These are phyloP conservation scores for Eucalyptus erythrocorys DNA, from an alignment of 345 rosid genomes.

Conservation along the genomic window DNA sequence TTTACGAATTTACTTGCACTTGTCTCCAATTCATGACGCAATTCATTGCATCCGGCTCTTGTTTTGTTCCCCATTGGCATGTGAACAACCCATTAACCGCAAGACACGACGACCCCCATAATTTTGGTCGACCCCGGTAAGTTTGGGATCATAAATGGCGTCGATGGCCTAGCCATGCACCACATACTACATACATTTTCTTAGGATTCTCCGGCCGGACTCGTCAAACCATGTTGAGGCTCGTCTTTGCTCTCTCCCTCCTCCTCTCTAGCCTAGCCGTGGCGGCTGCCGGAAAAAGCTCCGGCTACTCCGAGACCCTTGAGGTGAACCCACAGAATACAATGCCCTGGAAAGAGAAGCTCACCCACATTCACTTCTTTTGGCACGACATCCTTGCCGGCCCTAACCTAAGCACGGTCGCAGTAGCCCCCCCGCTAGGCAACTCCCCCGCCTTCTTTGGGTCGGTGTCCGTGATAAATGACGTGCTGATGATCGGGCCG, in stretches of 20 bases:
- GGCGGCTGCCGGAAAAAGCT: background rate
- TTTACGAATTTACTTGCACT: background rate
- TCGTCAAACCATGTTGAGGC: background rate
- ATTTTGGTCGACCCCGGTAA: background rate
- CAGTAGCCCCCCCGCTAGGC: background rate
- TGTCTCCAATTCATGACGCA: background rate
- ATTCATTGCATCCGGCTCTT: background rate
- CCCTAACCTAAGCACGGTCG: background rate
- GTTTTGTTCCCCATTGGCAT: background rate
- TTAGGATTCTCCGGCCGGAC: background rate
- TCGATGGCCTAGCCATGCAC: background rate
- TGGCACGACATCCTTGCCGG: conserved; percentile 5
- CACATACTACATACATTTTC: background rate
- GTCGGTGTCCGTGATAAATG: background rate
- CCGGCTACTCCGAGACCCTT: background rate
- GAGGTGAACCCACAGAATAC: background rate
- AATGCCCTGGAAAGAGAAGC: background rate
- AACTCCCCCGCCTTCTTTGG: background rate
- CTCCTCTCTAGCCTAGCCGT: background rate
- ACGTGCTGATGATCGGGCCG: background rate
- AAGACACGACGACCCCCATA: background rate
- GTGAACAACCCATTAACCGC: background rate
- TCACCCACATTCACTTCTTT: background rate
- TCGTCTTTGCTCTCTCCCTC: background rate
- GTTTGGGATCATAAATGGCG: background rate